phyloP scores from a whole-genome alignment of 306 rosid species.

The apple (Malus domestica) region ASM211411v1 NC_041792.1:27195907-27196406 shows the following conservation, averaged over 20 bases:
- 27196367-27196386: too few species aligned
- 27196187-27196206: conserved; percentile 3
- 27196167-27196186: conserved; percentile 17
- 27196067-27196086: background rate
- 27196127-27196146: background rate
- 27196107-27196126: conserved; percentile 17
- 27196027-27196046: conserved; percentile 1
- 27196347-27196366: too few species aligned
- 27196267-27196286: background rate
- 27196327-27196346: background rate
- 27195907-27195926: too few species aligned
- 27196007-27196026: conserved; percentile 3
- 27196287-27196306: background rate
- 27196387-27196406: too few species aligned
- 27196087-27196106: background rate
- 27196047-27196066: background rate
- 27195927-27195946: too few species aligned
- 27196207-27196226: background rate
- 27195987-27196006: conserved; percentile 7
- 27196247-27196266: background rate
- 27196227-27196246: background rate
- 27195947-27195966: too few species aligned
- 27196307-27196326: background rate
- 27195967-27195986: background rate
- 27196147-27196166: conserved; percentile 11